Conservation (phyloP, 768 basidiomycete species). For the Psilocybe tampanensis region DNA sequence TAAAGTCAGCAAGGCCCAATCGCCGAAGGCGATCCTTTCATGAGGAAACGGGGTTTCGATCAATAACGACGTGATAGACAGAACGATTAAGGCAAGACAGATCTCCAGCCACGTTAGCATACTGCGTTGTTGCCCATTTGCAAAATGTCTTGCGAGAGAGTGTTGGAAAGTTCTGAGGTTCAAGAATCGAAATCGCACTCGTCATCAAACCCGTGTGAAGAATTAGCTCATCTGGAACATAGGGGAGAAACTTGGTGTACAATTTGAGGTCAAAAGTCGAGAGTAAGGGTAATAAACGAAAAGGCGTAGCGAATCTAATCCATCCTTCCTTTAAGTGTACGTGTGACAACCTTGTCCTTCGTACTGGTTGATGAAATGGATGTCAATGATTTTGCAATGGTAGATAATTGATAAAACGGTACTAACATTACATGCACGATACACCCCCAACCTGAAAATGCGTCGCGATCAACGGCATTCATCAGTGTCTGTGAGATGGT, state of each 20-base stretch:
- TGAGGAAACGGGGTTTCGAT: not conserved
- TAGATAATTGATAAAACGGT: not conserved
- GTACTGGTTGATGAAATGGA: conserved; percentile 45
- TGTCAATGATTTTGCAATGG: not conserved
- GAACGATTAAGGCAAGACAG: not conserved
- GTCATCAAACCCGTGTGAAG: conserved; percentile 4
- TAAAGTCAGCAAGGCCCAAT: no score
- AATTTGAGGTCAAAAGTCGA: conserved; percentile 9
- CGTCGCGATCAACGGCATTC: conserved; percentile 95
- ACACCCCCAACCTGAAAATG: conserved; percentile 96
- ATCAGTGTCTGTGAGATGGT: conserved; percentile 95
- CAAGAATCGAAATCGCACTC: not conserved
- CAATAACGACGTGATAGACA: not conserved
- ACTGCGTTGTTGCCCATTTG: not conserved
- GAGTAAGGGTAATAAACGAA: conserved; percentile 12
- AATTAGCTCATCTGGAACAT: not conserved
- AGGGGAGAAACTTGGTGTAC: not conserved
- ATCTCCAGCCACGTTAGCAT: not conserved
- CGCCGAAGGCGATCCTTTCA: no score
- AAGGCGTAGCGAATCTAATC: conserved; percentile 52
- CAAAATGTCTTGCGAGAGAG: not conserved
- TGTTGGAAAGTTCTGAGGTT: not conserved
- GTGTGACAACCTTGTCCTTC: conserved; percentile 76
- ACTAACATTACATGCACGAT: conserved; percentile 94
- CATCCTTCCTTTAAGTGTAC: conserved; percentile 90